These are phyloP conservation scores for Russula sp. DNA, from an alignment of 768 basidiomycete genomes.

Conservation along the genomic window DNA sequence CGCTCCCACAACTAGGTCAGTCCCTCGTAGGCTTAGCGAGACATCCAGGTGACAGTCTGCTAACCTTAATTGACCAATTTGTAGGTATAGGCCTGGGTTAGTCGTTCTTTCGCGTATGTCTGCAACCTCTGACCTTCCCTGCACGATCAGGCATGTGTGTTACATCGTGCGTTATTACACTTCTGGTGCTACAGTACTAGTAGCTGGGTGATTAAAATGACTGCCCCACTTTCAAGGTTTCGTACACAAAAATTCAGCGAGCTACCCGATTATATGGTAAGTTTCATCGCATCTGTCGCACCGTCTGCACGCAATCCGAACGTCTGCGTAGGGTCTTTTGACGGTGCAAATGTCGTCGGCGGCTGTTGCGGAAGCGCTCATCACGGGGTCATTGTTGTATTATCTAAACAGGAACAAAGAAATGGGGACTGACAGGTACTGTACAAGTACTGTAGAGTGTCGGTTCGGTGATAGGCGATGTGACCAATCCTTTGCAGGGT, in stretches of 20 bases:
- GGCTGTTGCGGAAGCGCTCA: not conserved
- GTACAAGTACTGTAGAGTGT: not conserved
- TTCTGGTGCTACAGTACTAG: not conserved
- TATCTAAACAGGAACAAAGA: slow-evolving; percentile 11
- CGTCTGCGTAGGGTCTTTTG: not conserved
- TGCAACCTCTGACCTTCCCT: not conserved
- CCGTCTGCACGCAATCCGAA: not conserved
- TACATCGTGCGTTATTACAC: not conserved
- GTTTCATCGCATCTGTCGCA: not conserved
- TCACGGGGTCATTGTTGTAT: slow-evolving; percentile 16
- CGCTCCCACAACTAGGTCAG: slow-evolving; percentile 6
- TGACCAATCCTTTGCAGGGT: not conserved
- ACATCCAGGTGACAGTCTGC: not conserved
- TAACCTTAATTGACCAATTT: not conserved
- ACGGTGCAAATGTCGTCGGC: not conserved
- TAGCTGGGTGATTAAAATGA: not conserved
- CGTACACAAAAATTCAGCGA: not conserved
- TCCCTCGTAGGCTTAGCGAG: not conserved
- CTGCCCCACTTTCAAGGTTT: not conserved
- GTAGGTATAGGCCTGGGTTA: slow-evolving; percentile 3
- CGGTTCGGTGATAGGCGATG: not conserved
- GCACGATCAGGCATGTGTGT: not conserved
- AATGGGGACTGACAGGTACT: not conserved
- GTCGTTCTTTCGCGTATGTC: not conserved
- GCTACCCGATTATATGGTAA: not conserved